Percentiles rank a stretch among this genome's conserved stretches.
Conservation (phyloP, 768 basidiomycete genomes). For the Kwoniella sp. region DNA sequence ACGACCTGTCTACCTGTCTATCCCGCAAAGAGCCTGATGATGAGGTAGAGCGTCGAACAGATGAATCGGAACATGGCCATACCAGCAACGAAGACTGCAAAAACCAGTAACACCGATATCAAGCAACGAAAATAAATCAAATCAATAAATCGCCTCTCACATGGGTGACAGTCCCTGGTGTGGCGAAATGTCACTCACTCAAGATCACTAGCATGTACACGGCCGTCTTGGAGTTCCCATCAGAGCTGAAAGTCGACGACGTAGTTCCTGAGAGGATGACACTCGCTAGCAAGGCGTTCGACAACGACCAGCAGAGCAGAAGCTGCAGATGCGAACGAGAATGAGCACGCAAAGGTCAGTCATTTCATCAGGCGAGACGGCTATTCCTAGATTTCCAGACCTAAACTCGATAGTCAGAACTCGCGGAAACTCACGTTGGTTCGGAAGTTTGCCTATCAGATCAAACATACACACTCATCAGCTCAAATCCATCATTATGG, state of each 20-base stretch:
- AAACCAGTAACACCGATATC: background rate
- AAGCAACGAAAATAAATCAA: too few relatives aligned
- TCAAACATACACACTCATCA: slow-evolving; percentile 1
- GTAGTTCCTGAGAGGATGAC: slow-evolving; percentile 50
- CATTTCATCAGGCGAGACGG: too few relatives aligned
- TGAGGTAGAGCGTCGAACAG: slow-evolving; percentile 63
- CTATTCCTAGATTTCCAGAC: too few relatives aligned
- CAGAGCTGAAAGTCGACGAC: slow-evolving; percentile 35
- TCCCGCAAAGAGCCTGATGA: slow-evolving; percentile 48
- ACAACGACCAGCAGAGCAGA: slow-evolving; percentile 53
- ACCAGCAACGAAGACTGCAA: slow-evolving; percentile 52
- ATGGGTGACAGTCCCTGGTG: too few relatives aligned
- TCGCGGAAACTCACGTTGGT: slow-evolving; percentile 38
- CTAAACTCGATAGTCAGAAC: too few relatives aligned
- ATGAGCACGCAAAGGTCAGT: too few relatives aligned
- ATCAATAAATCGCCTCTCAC: too few relatives aligned
- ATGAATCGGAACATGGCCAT: slow-evolving; percentile 62
- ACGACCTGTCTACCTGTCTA: slow-evolving; percentile 21
- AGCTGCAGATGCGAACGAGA: slow-evolving; percentile 31
- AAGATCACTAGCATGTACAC: slow-evolving; percentile 54
- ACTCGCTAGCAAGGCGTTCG: slow-evolving; percentile 55
- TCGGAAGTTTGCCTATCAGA: slow-evolving; percentile 51
- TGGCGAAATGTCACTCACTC: slow-evolving; percentile 27
- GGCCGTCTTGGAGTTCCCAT: slow-evolving; percentile 33
- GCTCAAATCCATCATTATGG: background rate